These are phyloP conservation scores for Exophiala sp. DNA, from an alignment of 2,329 filamentous ascomycete genomes.

Conservation along the genomic window DNA sequence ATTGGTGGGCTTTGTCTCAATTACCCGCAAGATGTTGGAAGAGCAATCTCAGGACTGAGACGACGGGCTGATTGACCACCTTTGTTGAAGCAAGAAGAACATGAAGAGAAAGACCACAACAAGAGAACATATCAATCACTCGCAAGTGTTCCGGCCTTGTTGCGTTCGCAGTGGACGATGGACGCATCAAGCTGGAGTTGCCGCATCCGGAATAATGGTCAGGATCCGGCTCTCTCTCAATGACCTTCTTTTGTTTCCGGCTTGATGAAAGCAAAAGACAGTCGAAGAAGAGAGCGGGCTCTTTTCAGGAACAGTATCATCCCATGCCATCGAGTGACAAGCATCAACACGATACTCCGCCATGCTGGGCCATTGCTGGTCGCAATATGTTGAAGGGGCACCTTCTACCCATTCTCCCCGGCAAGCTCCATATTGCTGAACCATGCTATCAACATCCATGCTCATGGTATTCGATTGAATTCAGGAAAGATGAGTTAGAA, in stretches of 20 bases:
- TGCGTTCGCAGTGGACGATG: conserved; percentile 9
- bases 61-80: conserved; percentile 11
- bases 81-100: conserved; percentile 25
- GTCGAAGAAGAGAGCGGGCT: neutral
- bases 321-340: conserved; percentile 1
- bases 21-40: conserved; percentile 12
- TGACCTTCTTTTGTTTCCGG: conserved; percentile 19
- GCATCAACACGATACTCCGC: neutral
- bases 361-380: neutral
- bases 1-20: conserved; percentile 24
- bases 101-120: conserved; percentile 18
- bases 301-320: neutral
- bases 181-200: conserved; percentile 13
- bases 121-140: conserved; percentile 22
- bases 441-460: neutral
- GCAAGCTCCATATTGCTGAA: neutral
- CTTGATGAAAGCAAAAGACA: conserved; percentile 15
- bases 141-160: conserved; percentile 13
- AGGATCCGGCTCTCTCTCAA: conserved; percentile 12
- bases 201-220: conserved; percentile 20
- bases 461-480: neutral
- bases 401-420: neutral
- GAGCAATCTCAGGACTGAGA: conserved; percentile 21
- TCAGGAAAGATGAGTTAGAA: neutral
- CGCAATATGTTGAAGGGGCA: neutral